Base-by-base conservation (phyloP, 2,329 filamentous ascomycete species). In the Leptographium wingfieldii region DNA sequence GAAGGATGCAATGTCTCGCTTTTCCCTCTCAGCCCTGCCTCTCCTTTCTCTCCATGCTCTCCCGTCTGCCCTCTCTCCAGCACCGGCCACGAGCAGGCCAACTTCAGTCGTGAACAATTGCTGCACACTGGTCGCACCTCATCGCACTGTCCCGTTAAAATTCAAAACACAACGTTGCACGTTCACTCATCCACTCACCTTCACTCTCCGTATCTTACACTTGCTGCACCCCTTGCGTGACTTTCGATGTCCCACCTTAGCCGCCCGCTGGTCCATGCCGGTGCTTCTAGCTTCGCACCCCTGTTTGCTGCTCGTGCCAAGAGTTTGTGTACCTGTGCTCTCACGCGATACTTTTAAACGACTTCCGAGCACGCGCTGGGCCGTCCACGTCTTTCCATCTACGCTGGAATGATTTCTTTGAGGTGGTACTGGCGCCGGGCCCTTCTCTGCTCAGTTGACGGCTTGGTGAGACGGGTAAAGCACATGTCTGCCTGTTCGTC, bases 231-330 rank as follows among this genome's bases (percentile, higher is more conserved):
- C 69, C 25, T 69, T 68, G 48, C 69, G 67, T 12, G 68, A 69
- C 58, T 70, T 70, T 55, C 66, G 66, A 55, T 70, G 68, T 27
- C 68, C 68, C 12, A 69, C 63, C 62, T 68, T 69, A 59, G 66
- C 63, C 0, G 56, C 64, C 3, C 61, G 61, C 33, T 35, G 33
- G 33, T 35, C 33, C 33, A 35, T 35, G 33, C 7, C 33, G 6
- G 33, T 35, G 6, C 10, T 35, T 35, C 33, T 9, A 35, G 33
- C 33, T 35, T 31, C 29, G 33, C 33, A 35, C 33, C 33, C 33
- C 33, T 35, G 33, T 11, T 35, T 35, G 33, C 33, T 35, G 33
- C 33, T 11, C 33, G 33, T 35, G 33, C 33, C 9, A 35, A 35
- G 33, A 35, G 6, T 35, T 35, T 35, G 33, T 35, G 33, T 5